A percentile compares a stretch with the other conserved stretches of the same genome.
phyloP scores from a whole-genome alignment of 75 land plant genomes.

The Picea sitchensis region DNA sequence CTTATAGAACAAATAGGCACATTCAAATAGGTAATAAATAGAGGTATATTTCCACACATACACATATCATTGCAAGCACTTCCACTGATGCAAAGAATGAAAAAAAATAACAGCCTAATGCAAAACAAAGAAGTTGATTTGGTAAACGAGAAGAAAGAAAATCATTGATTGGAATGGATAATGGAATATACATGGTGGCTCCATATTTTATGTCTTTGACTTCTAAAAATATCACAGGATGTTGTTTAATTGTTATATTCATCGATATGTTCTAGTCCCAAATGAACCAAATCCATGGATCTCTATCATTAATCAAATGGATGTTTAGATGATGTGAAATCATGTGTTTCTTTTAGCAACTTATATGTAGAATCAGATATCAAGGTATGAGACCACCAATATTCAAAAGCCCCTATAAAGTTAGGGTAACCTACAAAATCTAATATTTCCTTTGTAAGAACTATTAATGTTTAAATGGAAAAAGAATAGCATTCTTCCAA shows the following conservation, averaged over 20 bases:
- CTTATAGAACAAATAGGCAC: not conserved
- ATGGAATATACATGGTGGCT: conserved; percentile 47
- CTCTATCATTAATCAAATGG: conserved; percentile 17
- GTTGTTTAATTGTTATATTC: conserved; percentile 49
- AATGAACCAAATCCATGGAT: conserved; percentile 13
- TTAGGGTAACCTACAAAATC: conserved; percentile 34
- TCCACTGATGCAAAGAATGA: not conserved
- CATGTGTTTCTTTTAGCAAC: conserved; percentile 18
- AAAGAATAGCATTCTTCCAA: not conserved
- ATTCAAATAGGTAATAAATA: not conserved
- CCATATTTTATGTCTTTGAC: conserved; percentile 26
- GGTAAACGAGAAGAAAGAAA: not conserved
- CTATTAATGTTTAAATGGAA: not conserved
- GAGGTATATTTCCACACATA: not conserved
- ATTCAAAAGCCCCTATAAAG: conserved; percentile 49
- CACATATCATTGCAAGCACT: not conserved
- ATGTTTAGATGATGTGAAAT: conserved; percentile 19
- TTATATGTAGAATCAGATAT: conserved; percentile 47
- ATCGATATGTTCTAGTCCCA: conserved; percentile 49
- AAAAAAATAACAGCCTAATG: not conserved
- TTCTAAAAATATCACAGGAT: conserved; percentile 23
- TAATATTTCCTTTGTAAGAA: not conserved
- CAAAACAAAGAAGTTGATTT: not conserved
- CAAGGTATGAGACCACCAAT: conserved; percentile 61
- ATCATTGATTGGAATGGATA: not conserved